Percentiles rank a stretch among this genome's conserved stretches.
Evolutionary conservation across 495 filamentous ascomycete species (phyloP).

Genomic region (Penicillium cataractarum): DNA sequence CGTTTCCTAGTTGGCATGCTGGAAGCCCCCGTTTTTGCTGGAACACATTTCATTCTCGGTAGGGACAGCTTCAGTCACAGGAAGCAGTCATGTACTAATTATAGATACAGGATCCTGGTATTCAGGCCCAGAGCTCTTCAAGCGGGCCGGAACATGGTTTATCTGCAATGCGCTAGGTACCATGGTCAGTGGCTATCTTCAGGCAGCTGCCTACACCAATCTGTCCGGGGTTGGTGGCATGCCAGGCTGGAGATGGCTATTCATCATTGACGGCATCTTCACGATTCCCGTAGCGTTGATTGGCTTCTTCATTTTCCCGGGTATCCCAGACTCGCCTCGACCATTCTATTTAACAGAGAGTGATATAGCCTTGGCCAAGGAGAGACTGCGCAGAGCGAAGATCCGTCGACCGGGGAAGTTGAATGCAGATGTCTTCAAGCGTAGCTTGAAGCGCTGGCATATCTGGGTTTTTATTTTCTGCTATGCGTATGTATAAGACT

Average conservation of each 20-base stretch:
- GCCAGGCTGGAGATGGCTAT: slow-evolving; percentile 54
- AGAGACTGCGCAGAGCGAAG: slow-evolving; percentile 29
- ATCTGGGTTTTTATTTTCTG: slow-evolving; percentile 51
- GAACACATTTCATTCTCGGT: slow-evolving; percentile 46
- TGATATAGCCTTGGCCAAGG: slow-evolving; percentile 44
- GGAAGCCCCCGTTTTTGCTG: slow-evolving; percentile 48
- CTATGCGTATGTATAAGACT: slow-evolving; percentile 40
- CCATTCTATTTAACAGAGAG: slow-evolving; percentile 44
- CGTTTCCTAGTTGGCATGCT: slow-evolving; percentile 57
- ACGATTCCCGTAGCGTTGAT: slow-evolving; percentile 51
- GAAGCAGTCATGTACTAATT: background rate
- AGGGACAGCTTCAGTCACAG: background rate
- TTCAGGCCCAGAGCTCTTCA: slow-evolving; percentile 43
- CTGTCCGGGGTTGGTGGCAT: slow-evolving; percentile 48
- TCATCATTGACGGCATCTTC: slow-evolving; percentile 54
- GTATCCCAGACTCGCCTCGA: slow-evolving; percentile 48
- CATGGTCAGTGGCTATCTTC: slow-evolving; percentile 47
- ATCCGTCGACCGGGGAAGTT: slow-evolving; percentile 43
- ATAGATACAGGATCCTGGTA: slow-evolving; percentile 41
- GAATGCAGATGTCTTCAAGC: slow-evolving; percentile 44
- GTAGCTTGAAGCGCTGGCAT: slow-evolving; percentile 48
- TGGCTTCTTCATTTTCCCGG: slow-evolving; percentile 51
- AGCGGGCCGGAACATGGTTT: slow-evolving; percentile 42
- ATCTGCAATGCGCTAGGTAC: slow-evolving; percentile 40
- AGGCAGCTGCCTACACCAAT: slow-evolving; percentile 51